Conservation (phyloP, 257 asterid genomes). For the Solanum chiquidenum region DNA sequence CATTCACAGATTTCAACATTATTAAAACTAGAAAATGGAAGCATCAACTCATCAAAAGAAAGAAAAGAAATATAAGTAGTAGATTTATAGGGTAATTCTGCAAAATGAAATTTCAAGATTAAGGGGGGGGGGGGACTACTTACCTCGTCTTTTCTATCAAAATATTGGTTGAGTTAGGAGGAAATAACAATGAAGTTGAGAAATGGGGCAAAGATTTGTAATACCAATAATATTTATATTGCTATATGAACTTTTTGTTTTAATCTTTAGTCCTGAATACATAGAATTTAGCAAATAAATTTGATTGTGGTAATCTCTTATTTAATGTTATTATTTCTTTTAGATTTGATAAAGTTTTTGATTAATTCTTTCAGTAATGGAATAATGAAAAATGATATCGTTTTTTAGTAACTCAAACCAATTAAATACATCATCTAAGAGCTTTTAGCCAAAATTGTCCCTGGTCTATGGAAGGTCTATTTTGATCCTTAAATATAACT, state of each 20-base stretch:
- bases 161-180: not conserved
- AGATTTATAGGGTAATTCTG: too few species aligned
- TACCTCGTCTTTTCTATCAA: too few species aligned
- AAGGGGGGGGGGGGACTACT: too few species aligned
- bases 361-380: not conserved
- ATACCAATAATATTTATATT: not conserved
- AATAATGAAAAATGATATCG: not conserved
- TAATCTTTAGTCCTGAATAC: not conserved
- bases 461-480: too few species aligned
- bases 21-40: not conserved
- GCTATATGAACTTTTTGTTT: not conserved
- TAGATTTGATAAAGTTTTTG: not conserved
- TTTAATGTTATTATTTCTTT: not conserved
- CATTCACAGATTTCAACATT: not conserved
- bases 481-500: too few species aligned
- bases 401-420: not conserved
- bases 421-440: not conserved
- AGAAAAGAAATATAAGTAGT: not conserved
- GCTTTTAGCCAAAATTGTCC: too few species aligned
- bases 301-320: not conserved
- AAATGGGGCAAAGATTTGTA: too few species aligned
- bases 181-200: too few species aligned
- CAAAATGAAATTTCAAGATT: too few species aligned
- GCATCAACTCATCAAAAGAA: not conserved
- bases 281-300: not conserved